A percentile compares a stretch with the other conserved stretches of the same genome.
Conservation (phyloP, 441 rosid species). For the Isatis lusitanica region DNA sequence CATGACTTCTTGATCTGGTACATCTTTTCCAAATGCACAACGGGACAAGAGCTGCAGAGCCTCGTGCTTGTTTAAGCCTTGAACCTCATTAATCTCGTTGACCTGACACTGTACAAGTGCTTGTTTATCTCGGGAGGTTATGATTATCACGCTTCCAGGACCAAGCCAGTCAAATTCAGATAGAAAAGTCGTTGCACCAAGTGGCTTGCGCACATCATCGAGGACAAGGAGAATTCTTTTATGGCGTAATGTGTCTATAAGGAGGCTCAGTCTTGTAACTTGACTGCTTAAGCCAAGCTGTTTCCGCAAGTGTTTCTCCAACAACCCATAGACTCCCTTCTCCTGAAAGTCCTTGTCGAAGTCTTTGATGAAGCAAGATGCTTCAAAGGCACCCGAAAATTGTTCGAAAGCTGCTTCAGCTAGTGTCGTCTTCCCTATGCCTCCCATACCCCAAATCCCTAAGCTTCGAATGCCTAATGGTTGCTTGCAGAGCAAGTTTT, state of each 20-base stretch:
- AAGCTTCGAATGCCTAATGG: constrained; percentile 5
- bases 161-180: constrained; percentile 8
- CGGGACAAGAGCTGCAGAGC: constrained; percentile 29
- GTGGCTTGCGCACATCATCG: constrained; percentile 16
- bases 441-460: constrained; percentile 22
- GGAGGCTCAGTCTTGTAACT: neutral
- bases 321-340: neutral
- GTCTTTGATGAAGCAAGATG: constrained; percentile 8
- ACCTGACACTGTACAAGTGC: neutral
- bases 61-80: constrained; percentile 12
- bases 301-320: neutral
- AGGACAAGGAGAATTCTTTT: constrained; percentile 14
- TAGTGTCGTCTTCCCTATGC: constrained; percentile 20
- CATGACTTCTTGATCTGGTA: neutral
- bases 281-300: neutral
- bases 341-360: neutral
- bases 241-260: neutral
- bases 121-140: constrained; percentile 39
- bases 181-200: neutral
- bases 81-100: neutral
- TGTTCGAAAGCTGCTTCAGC: constrained; percentile 1
- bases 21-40: neutral
- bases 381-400: neutral
- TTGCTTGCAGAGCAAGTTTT: constrained; percentile 2
- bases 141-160: constrained; percentile 23